Base-by-base conservation (phyloP, 139 green algal genomes). In the Chara braunii region DNA sequence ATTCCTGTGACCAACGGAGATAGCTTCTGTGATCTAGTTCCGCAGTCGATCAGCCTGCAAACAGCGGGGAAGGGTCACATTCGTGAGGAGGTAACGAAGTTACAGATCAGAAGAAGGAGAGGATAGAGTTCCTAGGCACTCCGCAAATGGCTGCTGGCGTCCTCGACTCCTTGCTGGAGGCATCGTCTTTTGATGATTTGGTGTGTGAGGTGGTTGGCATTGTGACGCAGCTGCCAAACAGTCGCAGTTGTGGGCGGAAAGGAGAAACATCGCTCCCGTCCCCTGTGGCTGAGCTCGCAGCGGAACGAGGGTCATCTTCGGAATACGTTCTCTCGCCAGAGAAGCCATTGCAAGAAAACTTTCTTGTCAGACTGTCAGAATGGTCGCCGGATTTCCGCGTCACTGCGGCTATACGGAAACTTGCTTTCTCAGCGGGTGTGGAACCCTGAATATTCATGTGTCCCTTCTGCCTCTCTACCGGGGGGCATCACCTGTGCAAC, bases 351-450 rank as follows among this genome's bases (percentile, higher is more conserved):
- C 63, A 72, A 83, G 67, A 70, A 64, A 36, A 44, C 1, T 97
- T 97, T 48, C 77, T 97, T 37, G 60, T 74, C 1, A 7, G 58
- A 1, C 51, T 98, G 32, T 29, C 51, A 6, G 55, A 36, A 0
- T 37, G 95, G 36, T n/a, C 74, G 18, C 87, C 90, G 0, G 91
- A 99, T 75, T 78, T 99, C 23, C 91, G 83, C 56, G 68, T 99
- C 5, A 99, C 93, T 0, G 93, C 90, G 2, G 93, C 93, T n/a
- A 0, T 96, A 99, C 56, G 93, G 93, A 65, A 95, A 97, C 81
- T 88, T 97, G 64, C 81, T 99, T 33, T 91, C 93, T 0, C 67
- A 81, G 36, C 43, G 42, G 45, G 1, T 72, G 80, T 28, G 91
- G 58, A 37, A 96, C 89, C 0, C 83, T 99, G 42, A 99, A 99